Conservation (phyloP, 257 asterid genomes). For the Salvia rosmarinus region DNA sequence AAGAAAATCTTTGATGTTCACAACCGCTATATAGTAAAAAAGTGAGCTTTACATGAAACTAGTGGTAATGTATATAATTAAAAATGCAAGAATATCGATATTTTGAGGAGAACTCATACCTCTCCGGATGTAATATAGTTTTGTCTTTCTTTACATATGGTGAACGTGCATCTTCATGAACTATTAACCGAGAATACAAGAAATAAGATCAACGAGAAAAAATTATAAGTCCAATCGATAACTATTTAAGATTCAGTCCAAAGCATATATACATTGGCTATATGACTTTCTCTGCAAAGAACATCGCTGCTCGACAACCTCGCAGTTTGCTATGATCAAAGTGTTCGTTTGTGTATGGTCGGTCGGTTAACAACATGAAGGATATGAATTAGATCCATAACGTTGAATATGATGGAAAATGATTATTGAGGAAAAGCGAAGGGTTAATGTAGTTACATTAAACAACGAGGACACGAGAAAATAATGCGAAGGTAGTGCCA, state of each 20-base stretch:
- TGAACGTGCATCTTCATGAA: no score
- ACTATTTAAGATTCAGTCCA: neutral
- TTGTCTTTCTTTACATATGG: no score
- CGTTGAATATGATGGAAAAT: no score
- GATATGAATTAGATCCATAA: no score
- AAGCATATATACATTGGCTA: conserved; percentile 65
- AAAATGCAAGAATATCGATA: no score
- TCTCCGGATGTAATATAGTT: no score
- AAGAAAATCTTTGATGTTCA: neutral
- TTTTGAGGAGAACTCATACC: no score
- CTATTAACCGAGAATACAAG: no score
- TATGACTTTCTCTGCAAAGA: conserved; percentile 82
- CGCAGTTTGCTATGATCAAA: conserved; percentile 89
- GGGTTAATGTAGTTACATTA: conserved; percentile 2
- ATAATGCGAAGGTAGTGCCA: neutral
- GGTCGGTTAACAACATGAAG: conserved; percentile 60
- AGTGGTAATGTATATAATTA: no score
- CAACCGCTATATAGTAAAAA: neutral
- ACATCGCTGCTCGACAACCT: conserved; percentile 88
- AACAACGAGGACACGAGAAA: neutral
- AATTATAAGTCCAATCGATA: no score
- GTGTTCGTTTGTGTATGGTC: conserved; percentile 90
- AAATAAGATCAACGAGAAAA: no score
- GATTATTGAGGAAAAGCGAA: neutral
- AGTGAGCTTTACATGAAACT: neutral